phyloP scores from a whole-genome alignment of 129 eudicot species.

The sunflower (Helianthus annuus) region HanXRQr2.0-SUNRISE NC_035447.2:6069961-6070460 shows the following conservation, averaged over 20 bases:
- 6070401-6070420: background rate
- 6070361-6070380: too few species aligned
- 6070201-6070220: conserved; percentile 33
- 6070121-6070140: conserved; percentile 50
- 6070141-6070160: conserved; percentile 63
- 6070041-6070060: conserved; percentile 58
- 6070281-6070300: background rate
- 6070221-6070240: conserved; percentile 7
- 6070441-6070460: background rate
- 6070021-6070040: conserved; percentile 74
- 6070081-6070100: conserved; percentile 68
- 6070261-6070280: conserved; percentile 3
- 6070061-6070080: conserved; percentile 62
- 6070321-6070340: too few species aligned
- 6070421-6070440: background rate
- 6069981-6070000: conserved; percentile 85
- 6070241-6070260: background rate
- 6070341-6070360: too few species aligned
- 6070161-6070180: conserved; percentile 74
- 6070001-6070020: conserved; percentile 67
- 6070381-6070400: background rate
- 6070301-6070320: background rate
- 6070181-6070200: conserved; percentile 31
- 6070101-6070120: conserved; percentile 48
- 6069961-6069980: background rate